Conservation (phyloP, 2,329 filamentous ascomycete species). For the Fusarium tjaetaba region DNA sequence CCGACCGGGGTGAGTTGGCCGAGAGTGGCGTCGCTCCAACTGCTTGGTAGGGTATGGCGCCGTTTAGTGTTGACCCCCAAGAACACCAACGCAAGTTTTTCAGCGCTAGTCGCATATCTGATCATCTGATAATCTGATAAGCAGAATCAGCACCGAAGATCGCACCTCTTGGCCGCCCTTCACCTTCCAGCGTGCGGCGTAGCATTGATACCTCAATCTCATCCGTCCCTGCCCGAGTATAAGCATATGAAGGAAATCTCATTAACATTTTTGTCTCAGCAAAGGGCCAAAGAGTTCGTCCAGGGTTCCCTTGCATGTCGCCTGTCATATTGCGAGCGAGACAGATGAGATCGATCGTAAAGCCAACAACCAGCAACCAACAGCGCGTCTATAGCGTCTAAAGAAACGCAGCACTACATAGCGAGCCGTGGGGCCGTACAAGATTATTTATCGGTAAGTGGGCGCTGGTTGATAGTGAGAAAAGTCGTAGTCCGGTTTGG, state of each 20-base stretch:
- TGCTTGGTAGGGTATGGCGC: neutral
- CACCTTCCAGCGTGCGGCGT: neutral
- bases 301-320: neutral
- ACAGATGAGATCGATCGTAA: neutral
- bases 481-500: neutral
- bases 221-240: neutral
- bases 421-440: neutral
- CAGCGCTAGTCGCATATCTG: constrained; percentile 11
- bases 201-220: neutral
- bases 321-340: neutral
- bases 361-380: neutral
- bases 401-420: neutral
- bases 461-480: neutral
- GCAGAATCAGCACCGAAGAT: constrained; percentile 2
- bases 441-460: neutral
- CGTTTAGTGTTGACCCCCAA: neutral
- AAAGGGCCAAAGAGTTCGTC: neutral
- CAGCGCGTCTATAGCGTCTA: constrained; percentile 11
- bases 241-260: neutral
- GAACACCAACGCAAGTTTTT: constrained; percentile 2
- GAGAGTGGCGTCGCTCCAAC: constrained; percentile 5
- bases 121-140: constrained; percentile 30
- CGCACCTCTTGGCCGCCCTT: neutral
- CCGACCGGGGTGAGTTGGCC: constrained; percentile 2
- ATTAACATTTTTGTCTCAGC: neutral